Conservation (phyloP, 2,329 filamentous ascomycete species). For the Gnomoniopsis smithogilvyi region DNA sequence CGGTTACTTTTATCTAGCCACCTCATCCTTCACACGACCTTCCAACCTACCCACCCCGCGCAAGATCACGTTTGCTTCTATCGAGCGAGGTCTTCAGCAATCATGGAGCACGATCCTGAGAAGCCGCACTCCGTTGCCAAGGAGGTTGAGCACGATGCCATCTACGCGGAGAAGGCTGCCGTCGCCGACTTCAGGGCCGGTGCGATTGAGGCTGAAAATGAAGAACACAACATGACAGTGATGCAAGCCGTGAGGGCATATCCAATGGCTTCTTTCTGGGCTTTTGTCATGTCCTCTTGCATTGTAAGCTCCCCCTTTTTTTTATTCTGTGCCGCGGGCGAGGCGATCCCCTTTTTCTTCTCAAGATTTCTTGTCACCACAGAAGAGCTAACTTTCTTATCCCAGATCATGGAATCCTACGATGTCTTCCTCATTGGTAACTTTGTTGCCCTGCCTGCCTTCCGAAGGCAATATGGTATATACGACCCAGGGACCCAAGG, state of each 20-base stretch:
- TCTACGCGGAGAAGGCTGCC: slow-evolving; percentile 3
- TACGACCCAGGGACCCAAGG: slow-evolving; percentile 21
- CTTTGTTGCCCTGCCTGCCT: slow-evolving; percentile 51
- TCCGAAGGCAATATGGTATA: slow-evolving; percentile 45
- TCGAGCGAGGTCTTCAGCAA: neutral
- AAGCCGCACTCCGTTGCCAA: neutral
- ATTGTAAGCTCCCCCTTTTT: slow-evolving; percentile 32
- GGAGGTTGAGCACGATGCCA: neutral
- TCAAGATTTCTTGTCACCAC: slow-evolving; percentile 1
- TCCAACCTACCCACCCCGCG: neutral
- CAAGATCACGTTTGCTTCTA: neutral
- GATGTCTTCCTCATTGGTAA: slow-evolving; percentile 59
- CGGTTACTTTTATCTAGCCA: too few relatives aligned
- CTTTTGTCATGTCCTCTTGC: slow-evolving; percentile 36
- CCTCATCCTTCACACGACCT: neutral
- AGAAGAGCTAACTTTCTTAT: slow-evolving; percentile 18
- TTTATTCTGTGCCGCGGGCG: slow-evolving; percentile 10
- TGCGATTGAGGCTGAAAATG: slow-evolving; percentile 55
- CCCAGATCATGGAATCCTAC: slow-evolving; percentile 63
- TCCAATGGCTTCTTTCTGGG: slow-evolving; percentile 36
- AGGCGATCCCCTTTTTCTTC: too few relatives aligned
- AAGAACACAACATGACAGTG: slow-evolving; percentile 32
- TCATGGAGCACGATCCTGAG: neutral
- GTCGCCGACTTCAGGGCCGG: slow-evolving; percentile 43
- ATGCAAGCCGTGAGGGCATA: slow-evolving; percentile 31